phyloP scores from a whole-genome alignment of 2,329 filamentous ascomycete species.

The Calonectria montana region DNA sequence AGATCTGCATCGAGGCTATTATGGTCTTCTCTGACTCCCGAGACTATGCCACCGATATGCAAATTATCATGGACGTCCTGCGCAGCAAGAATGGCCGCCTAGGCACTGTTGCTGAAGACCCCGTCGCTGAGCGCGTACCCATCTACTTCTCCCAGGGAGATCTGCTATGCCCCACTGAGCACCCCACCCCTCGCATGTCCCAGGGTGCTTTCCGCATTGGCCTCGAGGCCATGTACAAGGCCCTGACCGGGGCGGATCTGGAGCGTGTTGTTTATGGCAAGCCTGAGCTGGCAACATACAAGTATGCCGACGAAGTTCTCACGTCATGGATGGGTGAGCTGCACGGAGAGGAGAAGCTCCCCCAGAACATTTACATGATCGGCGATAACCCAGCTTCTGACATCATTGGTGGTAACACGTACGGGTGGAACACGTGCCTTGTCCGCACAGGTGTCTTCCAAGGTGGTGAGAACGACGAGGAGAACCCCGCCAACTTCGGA shows the following conservation, averaged over 20 bases:
- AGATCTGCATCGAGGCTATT: constrained; percentile 85
- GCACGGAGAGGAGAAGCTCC: constrained; percentile 74
- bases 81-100: constrained; percentile 80
- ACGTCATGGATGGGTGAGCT: constrained; percentile 80
- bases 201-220: constrained; percentile 89
- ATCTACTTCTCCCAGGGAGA: constrained; percentile 90
- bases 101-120: constrained; percentile 68
- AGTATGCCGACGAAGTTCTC: constrained; percentile 72
- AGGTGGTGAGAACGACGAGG: constrained; percentile 78
- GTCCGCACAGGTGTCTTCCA: constrained; percentile 84
- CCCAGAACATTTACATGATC: constrained; percentile 87
- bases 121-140: constrained; percentile 65
- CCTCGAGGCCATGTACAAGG: constrained; percentile 79
- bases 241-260: constrained; percentile 64
- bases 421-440: constrained; percentile 84
- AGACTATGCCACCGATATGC: constrained; percentile 89
- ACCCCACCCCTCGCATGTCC: constrained; percentile 83
- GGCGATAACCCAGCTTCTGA: constrained; percentile 75
- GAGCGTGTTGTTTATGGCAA: constrained; percentile 66
- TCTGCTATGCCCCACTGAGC: constrained; percentile 84
- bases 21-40: constrained; percentile 93
- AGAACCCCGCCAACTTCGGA: constrained; percentile 82
- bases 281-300: constrained; percentile 79
- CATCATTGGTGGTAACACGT: constrained; percentile 76
- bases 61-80: constrained; percentile 83